Evolutionary conservation across 78 protist genomes (phyloP).

Genomic region (Pelomyxa schiedti): DNA sequence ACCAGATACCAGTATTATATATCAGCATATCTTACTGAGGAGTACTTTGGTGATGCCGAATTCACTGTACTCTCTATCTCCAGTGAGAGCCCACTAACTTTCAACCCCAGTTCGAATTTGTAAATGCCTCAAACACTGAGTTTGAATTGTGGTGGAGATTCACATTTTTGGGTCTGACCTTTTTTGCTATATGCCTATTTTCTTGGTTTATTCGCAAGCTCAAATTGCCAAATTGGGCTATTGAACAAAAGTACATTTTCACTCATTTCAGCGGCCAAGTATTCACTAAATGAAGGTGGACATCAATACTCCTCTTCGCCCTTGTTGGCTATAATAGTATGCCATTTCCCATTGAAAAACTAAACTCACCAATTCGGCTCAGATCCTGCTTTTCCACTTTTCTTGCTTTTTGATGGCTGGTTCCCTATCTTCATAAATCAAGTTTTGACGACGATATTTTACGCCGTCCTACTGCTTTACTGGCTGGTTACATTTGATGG

Average conservation of each 20-base stretch:
- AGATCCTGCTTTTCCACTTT: neutral
- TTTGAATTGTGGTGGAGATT: slow-evolving; percentile 12
- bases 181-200: neutral
- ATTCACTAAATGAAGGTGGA: too few relatives aligned
- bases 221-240: neutral
- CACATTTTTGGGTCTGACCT: neutral
- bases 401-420: neutral
- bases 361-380: too few relatives aligned
- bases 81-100: too few relatives aligned
- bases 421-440: neutral
- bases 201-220: neutral
- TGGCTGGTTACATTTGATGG: neutral
- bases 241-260: neutral
- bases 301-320: neutral
- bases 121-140: neutral
- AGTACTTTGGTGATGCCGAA: too few relatives aligned
- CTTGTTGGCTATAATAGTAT: neutral
- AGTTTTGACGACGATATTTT: neutral
- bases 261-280: too few relatives aligned
- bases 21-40: too few relatives aligned
- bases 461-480: neutral
- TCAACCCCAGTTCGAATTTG: neutral
- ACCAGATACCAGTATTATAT: too few relatives aligned
- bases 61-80: too few relatives aligned
- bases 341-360: too few relatives aligned